Conservation (phyloP, 164 flowering plant species). For the Dillenia suffruticosa region DNA sequence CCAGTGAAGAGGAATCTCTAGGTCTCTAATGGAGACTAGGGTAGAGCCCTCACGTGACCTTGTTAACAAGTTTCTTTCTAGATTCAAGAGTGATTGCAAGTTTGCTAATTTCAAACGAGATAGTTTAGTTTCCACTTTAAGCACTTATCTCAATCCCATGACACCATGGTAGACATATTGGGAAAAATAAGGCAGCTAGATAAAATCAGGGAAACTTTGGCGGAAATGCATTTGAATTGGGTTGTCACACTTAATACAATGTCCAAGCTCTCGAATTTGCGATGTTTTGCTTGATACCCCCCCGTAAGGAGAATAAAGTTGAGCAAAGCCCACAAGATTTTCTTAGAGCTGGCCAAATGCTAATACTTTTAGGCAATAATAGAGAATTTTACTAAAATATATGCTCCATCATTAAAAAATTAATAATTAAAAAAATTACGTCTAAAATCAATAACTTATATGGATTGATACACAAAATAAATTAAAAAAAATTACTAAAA, state of each 20-base stretch:
- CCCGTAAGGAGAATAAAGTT: slow-evolving; percentile 41
- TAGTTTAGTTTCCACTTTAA: slow-evolving; percentile 23
- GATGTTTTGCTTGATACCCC: no score
- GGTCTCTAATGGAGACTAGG: slow-evolving; percentile 32
- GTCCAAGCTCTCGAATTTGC: slow-evolving; percentile 19
- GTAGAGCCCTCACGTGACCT: slow-evolving; percentile 31
- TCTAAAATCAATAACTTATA: no score
- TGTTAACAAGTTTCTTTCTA: slow-evolving; percentile 42
- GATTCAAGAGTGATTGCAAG: slow-evolving; percentile 75
- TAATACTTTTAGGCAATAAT: slow-evolving; percentile 23
- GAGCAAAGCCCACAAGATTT: slow-evolving; percentile 59
- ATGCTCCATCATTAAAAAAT: no score
- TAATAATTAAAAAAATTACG: no score
- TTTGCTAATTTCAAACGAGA: slow-evolving; percentile 77
- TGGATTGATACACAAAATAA: no score
- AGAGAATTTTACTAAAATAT: no score
- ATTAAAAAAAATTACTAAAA: no score
- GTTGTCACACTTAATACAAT: slow-evolving; percentile 47
- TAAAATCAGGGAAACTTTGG: slow-evolving; percentile 44
- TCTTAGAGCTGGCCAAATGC: slow-evolving; percentile 62
- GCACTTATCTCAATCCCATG: slow-evolving; percentile 43
- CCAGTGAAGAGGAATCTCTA: slow-evolving; percentile 41
- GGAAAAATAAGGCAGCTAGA: slow-evolving; percentile 60
- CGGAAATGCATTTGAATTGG: slow-evolving; percentile 37
- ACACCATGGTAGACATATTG: slow-evolving; percentile 62